Evolutionary conservation across 2,329 filamentous ascomycete species (phyloP).

Genomic region (Neonectria sp.): DNA sequence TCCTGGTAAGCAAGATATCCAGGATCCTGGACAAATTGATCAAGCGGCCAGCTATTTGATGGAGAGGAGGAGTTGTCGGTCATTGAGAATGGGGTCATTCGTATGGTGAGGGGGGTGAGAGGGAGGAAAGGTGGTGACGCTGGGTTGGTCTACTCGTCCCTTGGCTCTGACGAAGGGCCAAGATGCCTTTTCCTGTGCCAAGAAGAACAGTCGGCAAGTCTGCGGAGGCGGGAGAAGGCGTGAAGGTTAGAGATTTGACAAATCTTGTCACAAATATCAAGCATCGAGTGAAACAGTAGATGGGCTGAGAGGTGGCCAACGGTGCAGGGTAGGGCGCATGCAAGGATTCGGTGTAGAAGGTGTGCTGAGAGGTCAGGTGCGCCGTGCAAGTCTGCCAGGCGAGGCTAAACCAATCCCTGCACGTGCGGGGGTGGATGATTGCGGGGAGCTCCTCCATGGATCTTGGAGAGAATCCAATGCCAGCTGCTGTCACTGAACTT

Average conservation of each 20-base stretch:
- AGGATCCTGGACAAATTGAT: constrained; percentile 57
- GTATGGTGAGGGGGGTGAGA: neutral
- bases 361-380: constrained; percentile 30
- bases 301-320: neutral
- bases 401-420: constrained; percentile 33
- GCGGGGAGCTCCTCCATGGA: constrained; percentile 26
- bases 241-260: neutral
- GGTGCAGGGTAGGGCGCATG: constrained; percentile 11
- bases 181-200: neutral
- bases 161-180: neutral
- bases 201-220: neutral
- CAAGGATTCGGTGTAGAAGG: constrained; percentile 3
- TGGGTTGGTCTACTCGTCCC: neutral
- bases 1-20: constrained; percentile 62
- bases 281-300: constrained; percentile 2
- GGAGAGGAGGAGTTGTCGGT: constrained; percentile 46
- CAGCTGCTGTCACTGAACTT: too few relatives aligned
- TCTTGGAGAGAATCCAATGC: too few relatives aligned
- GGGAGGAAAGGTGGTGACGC: neutral
- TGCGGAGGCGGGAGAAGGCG: neutral
- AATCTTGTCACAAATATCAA: constrained; percentile 4
- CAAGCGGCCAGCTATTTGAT: constrained; percentile 50
- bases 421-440: constrained; percentile 42
- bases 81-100: constrained; percentile 24
- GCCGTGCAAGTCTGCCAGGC: constrained; percentile 16